Conservation (phyloP, 129 eudicot genomes). For the Rutidosis leptorrhynchoides region DNA sequence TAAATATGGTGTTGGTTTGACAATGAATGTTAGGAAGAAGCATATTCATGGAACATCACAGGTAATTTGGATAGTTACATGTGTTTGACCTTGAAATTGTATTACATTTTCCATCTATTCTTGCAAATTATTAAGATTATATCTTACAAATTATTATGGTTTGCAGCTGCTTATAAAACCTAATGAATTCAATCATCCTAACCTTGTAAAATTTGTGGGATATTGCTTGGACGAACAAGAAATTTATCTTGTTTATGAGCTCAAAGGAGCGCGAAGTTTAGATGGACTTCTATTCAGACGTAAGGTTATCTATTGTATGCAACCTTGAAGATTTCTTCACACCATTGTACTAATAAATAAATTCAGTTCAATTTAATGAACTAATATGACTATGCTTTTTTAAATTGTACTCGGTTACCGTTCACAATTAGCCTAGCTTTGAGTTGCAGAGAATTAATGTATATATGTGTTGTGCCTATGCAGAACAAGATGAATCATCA, state of each 20-base stretch:
- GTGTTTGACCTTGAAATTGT: too few species aligned
- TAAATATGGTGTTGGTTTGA: too few species aligned
- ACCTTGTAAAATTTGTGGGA: too few species aligned
- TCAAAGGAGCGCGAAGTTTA: not conserved
- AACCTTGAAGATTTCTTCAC: not conserved
- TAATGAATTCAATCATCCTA: slow-evolving; percentile 18
- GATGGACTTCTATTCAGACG: slow-evolving; percentile 24
- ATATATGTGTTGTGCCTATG: not conserved
- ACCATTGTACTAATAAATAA: not conserved
- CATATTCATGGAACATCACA: too few species aligned
- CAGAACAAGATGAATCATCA: slow-evolving; percentile 9
- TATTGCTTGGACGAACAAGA: too few species aligned
- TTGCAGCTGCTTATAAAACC: not conserved
- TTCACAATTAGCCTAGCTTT: not conserved
- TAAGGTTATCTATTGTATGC: slow-evolving; percentile 5
- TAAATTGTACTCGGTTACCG: not conserved
- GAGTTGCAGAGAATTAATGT: not conserved
- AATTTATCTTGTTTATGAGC: too few species aligned
- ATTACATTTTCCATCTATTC: too few species aligned
- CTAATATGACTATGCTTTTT: not conserved
- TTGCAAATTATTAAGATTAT: too few species aligned
- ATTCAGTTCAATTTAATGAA: not conserved
- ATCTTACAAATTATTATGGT: too few species aligned
- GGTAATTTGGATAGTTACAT: too few species aligned
- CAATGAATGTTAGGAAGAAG: too few species aligned